Evolutionary conservation across 371 early-diverging fungal genomes (phyloP), one percentile per base, ranked within the genome.

Genomic region (Mortierella polycephala): DNA sequence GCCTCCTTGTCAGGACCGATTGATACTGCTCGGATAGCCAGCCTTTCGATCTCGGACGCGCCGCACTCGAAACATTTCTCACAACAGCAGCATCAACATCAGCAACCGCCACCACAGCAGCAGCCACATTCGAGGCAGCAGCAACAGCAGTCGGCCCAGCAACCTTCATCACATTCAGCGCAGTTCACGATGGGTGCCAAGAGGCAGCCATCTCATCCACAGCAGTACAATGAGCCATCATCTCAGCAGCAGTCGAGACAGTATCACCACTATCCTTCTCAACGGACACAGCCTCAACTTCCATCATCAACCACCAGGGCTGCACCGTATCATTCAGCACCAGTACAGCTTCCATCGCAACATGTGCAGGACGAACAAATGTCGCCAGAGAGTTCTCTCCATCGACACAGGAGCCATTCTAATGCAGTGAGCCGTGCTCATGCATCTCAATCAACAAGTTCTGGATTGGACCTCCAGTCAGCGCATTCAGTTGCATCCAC

Each of bases 311-410:
- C 65, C 12, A n/a, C 46, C 39, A 64, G 57, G 41, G 42, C 55
- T 10, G 7, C 75, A 20, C 58, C 73, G 5, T 73, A 69, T 53
- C 75, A 75, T 49, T 75, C 75, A 20, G 75, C 75, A 3, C 75
- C 75, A 12, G 53, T 74, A 14, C 68, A 58, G 30, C 12, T 75
- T 20, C 60, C 75, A 16, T 69, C 75, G 7, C 62, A 60, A 6
- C 69, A 57, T 39, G 30, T 37, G 1, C 54, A 64, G 37, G 58
- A 57, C 5, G 66, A 68, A 14, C 62, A 18, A 4, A 13, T 54
- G 2, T 40, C 57, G 1, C 60, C 37, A 11, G 56, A 60, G 1
- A 41, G 41, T 11, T 49, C 57, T 7, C 60, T 53, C 10, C 42
- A 57, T n/a, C 72, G 66, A 1, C 51, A 64, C 49, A 60, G 53